These are phyloP conservation scores for Plenodomus lindquistii DNA, from an alignment of 2,329 filamentous ascomycete species.

Conservation along the genomic window DNA sequence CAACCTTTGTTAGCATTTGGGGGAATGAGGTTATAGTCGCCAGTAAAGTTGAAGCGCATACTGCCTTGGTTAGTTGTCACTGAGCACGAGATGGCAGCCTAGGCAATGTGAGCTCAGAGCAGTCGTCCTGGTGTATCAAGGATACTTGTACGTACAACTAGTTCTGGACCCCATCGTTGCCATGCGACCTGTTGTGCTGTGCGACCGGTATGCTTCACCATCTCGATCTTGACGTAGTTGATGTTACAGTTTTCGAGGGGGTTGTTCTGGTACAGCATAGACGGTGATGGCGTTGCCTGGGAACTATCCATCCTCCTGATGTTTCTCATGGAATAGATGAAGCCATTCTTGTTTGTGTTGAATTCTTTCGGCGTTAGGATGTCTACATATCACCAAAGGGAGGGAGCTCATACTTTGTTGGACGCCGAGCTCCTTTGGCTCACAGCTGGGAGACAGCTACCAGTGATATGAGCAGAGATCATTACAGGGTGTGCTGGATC, in stretches of 20 bases:
- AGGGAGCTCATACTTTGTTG: background rate
- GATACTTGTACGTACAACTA: background rate
- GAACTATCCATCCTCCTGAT: background rate
- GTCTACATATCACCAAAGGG: no score
- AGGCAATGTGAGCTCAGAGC: no score
- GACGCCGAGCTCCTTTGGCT: slow-evolving; percentile 2
- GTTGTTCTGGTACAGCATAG: slow-evolving; percentile 4
- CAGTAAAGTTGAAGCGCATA: slow-evolving; percentile 1
- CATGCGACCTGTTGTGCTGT: slow-evolving; percentile 3
- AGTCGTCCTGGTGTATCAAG: no score
- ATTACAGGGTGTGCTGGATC: no score
- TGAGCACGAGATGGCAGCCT: slow-evolving; percentile 2
- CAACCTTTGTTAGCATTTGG: background rate
- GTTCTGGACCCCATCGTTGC: slow-evolving; percentile 1
- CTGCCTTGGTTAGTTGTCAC: slow-evolving; percentile 1
- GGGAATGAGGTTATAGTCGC: slow-evolving; percentile 2
- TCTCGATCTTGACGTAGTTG: slow-evolving; percentile 5
- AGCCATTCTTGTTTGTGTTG: slow-evolving; percentile 3
- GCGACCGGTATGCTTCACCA: slow-evolving; percentile 1
- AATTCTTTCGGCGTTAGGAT: background rate
- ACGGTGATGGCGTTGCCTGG: background rate
- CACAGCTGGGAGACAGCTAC: slow-evolving; percentile 2
- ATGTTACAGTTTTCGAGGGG: slow-evolving; percentile 3
- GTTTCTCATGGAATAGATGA: slow-evolving; percentile 2
- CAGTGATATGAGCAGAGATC: no score